These are phyloP conservation scores for Phytophthora pisi DNA, from an alignment of 352 stramenopile species.

Conservation along the genomic window DNA sequence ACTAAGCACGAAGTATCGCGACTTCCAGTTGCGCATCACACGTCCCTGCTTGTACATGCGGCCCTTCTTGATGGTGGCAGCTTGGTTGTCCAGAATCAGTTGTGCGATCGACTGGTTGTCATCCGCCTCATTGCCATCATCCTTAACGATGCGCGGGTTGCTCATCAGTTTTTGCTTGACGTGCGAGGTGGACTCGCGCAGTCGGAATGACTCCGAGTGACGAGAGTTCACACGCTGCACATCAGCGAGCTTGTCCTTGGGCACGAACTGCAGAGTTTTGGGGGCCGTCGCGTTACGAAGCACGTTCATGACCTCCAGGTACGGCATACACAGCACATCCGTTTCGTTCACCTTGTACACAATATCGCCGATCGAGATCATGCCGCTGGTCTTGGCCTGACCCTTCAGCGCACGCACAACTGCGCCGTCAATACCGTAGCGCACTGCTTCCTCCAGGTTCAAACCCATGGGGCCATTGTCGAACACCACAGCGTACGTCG, in stretches of 20 bases:
- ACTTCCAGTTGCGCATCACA: conserved; percentile 88
- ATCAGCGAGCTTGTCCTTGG: conserved; percentile 84
- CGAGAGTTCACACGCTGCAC: conserved; percentile 85
- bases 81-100: conserved; percentile 85
- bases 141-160: conserved; percentile 74
- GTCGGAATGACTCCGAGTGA: conserved; percentile 76
- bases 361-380: conserved; percentile 86
- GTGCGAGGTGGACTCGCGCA: conserved; percentile 63
- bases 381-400: conserved; percentile 81
- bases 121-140: conserved; percentile 70
- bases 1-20: conserved; percentile 87
- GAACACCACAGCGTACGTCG: conserved; percentile 87
- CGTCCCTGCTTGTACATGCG: conserved; percentile 89
- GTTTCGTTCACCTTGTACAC: conserved; percentile 89
- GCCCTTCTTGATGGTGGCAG: conserved; percentile 88
- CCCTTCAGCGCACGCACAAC: conserved; percentile 84
- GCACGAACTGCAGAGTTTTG: conserved; percentile 86
- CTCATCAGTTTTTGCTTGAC: conserved; percentile 78
- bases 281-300: conserved; percentile 67
- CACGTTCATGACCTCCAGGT: conserved; percentile 85
- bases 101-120: conserved; percentile 85
- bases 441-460: conserved; percentile 84
- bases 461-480: conserved; percentile 85
- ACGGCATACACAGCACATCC: conserved; percentile 86
- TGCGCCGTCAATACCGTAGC: conserved; percentile 83